phyloP scores from a whole-genome alignment of 768 basidiomycete species.

The button mushroom (Agaricus bisporus) region DNA sequence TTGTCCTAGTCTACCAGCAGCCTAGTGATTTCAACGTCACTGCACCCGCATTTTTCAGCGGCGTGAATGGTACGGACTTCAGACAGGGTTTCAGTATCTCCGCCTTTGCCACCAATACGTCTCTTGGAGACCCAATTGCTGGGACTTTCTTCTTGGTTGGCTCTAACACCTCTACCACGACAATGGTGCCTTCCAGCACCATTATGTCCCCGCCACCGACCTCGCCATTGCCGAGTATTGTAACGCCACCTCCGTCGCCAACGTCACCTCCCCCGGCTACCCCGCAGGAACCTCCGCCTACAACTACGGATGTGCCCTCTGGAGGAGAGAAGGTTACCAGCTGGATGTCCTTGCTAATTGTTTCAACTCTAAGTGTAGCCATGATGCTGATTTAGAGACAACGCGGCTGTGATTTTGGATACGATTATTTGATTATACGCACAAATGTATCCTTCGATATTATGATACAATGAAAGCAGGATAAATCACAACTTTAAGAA shows the following conservation, averaged over 20 bases:
- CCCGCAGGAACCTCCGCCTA: background rate
- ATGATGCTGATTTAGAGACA: background rate
- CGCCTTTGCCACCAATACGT: slow-evolving; percentile 25
- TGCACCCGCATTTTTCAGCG: slow-evolving; percentile 25
- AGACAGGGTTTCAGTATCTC: slow-evolving; percentile 34
- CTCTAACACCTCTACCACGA: slow-evolving; percentile 11
- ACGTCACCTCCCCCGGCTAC: too few species aligned
- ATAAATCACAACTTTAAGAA: background rate
- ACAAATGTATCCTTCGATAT: background rate
- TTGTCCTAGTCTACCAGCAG: slow-evolving; percentile 28
- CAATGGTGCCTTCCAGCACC: background rate
- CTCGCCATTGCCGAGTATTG: too few species aligned
- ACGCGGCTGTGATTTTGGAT: background rate
- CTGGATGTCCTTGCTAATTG: background rate
- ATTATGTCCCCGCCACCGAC: too few species aligned
- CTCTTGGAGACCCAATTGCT: slow-evolving; percentile 31
- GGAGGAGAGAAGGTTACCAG: background rate
- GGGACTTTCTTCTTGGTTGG: slow-evolving; percentile 40
- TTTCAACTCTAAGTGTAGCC: background rate
- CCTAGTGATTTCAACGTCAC: slow-evolving; percentile 24
- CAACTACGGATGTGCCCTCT: background rate
- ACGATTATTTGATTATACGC: background rate
- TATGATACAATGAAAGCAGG: background rate
- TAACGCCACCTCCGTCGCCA: too few species aligned
- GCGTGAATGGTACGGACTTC: slow-evolving; percentile 13